Conservation (phyloP, 139 green algal species). For the Micromonas commoda region DNA sequence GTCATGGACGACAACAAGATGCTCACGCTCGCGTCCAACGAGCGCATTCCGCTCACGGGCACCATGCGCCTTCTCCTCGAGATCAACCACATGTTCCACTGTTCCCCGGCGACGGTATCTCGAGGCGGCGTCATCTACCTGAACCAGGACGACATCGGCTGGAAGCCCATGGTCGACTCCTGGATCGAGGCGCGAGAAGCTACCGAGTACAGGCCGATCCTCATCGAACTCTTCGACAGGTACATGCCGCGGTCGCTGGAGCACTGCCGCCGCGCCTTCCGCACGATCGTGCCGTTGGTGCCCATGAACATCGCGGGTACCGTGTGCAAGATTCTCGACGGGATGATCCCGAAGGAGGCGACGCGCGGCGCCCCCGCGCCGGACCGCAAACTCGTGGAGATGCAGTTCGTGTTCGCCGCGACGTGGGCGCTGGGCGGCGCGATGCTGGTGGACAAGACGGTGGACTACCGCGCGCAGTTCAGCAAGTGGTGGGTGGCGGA, state of each 20-base stretch:
- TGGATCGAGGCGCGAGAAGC: slow-evolving; percentile 52
- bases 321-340: slow-evolving; percentile 74
- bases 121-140: slow-evolving; percentile 86
- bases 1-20: slow-evolving; percentile 88
- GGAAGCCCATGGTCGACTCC: slow-evolving; percentile 69
- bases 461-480: slow-evolving; percentile 80
- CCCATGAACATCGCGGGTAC: slow-evolving; percentile 77
- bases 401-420: slow-evolving; percentile 63
- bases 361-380: slow-evolving; percentile 66
- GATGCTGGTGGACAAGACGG: slow-evolving; percentile 73
- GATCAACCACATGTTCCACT: slow-evolving; percentile 55
- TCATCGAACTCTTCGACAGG: slow-evolving; percentile 69
- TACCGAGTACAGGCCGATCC: slow-evolving; percentile 41
- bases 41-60: slow-evolving; percentile 70
- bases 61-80: slow-evolving; percentile 75
- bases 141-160: slow-evolving; percentile 66
- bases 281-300: slow-evolving; percentile 65
- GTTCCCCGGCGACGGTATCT: slow-evolving; percentile 62
- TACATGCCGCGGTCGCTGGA: slow-evolving; percentile 65
- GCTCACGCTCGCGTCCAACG: slow-evolving; percentile 71
- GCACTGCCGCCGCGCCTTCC: slow-evolving; percentile 71
- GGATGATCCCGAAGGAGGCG: slow-evolving; percentile 63
- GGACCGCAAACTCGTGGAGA: slow-evolving; percentile 62
- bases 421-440: slow-evolving; percentile 62
- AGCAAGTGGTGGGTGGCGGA: slow-evolving; percentile 85